Base-by-base conservation (phyloP, 768 basidiomycete species). In the Psilocybe sp. region DNA sequence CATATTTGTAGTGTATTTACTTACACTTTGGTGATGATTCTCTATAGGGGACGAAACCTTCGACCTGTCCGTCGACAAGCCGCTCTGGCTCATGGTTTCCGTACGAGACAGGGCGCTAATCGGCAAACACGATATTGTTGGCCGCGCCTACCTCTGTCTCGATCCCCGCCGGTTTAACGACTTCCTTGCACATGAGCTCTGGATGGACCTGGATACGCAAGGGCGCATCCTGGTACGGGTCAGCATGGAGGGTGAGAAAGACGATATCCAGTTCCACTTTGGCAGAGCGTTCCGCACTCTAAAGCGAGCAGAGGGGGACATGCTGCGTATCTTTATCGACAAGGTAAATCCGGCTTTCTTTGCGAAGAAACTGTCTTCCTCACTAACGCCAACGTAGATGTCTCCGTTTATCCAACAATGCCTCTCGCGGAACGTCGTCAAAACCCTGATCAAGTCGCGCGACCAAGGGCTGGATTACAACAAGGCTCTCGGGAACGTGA, bases 171-270 rank as follows among this genome's bases (percentile, higher is more conserved):
- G 90, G 47, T 96, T 91, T 60, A 85, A 84, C 11, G 94, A 99
- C 71, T 87, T 88, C 65, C 72, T 98, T 52, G 76, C 92, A 2
- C 93, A 94, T 60, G 97, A 99, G 51, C 65, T 95, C 6, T 94
- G 94, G 89, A 79, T 95, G 72, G 88, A 92, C 52, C 72, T 98
- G 13, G 95, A 98, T 62, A 84, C 86, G 0, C 78, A 83, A 47
- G 94, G 97, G 4, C 81, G 92, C 32, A 78, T 98, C 44, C 70
- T 97, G 34, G 73, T 97, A 31, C 81, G 97, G 15, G 80, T 98
- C 50, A 95, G 92, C 63, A 97, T 98, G 94, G 97, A 99, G 63
- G 94, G 95, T 46, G 97, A 98, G 77, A 94, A 96, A 69, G 94
- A 97, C 59, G 97, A 99, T 64, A 91, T 93, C 7, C 90, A 90